Evolutionary conservation across 2,329 filamentous ascomycete genomes (phyloP).

Genomic region (Rugonectria rugulosa): DNA sequence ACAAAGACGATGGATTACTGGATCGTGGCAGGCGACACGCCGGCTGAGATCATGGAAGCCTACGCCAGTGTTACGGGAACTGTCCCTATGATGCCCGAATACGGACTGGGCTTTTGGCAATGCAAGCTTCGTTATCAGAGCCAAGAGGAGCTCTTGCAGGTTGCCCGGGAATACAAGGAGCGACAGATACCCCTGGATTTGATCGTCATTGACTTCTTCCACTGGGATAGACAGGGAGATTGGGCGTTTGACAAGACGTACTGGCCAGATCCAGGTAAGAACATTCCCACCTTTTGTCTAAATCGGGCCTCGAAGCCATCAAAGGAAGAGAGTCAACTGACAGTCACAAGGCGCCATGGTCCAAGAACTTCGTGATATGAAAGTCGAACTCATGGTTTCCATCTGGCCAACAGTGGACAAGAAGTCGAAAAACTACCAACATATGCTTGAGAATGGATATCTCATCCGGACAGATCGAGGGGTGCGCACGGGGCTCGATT

Average conservation of each 20-base stretch:
- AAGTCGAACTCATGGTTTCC: conserved; percentile 72
- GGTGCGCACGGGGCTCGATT: conserved; percentile 64
- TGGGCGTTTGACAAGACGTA: conserved; percentile 71
- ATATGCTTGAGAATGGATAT: conserved; percentile 68
- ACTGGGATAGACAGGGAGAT: conserved; percentile 72
- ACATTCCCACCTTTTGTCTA: accelerated
- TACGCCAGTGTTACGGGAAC: conserved; percentile 65
- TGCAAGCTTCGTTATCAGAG: conserved; percentile 72
- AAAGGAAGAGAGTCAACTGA: background rate
- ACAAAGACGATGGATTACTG: conserved; percentile 74
- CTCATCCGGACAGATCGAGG: conserved; percentile 69
- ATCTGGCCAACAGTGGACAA: conserved; percentile 74
- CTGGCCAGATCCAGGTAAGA: conserved; percentile 68
- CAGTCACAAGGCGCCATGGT: conserved; percentile 63
- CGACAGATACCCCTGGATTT: conserved; percentile 66
- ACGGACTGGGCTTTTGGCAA: conserved; percentile 73
- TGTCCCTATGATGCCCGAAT: conserved; percentile 73
- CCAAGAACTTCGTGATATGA: conserved; percentile 63
- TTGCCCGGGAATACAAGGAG: conserved; percentile 66
- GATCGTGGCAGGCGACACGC: conserved; percentile 65
- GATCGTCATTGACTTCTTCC: conserved; percentile 74
- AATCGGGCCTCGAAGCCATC: too few relatives aligned
- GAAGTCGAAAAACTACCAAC: conserved; percentile 63
- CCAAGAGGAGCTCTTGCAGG: conserved; percentile 67
- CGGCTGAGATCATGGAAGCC: conserved; percentile 61